Evolutionary conservation across 164 flowering plant genomes (phyloP), one percentile per base, ranked within the genome.

Genomic region (Chloranthus sessilifolius): DNA sequence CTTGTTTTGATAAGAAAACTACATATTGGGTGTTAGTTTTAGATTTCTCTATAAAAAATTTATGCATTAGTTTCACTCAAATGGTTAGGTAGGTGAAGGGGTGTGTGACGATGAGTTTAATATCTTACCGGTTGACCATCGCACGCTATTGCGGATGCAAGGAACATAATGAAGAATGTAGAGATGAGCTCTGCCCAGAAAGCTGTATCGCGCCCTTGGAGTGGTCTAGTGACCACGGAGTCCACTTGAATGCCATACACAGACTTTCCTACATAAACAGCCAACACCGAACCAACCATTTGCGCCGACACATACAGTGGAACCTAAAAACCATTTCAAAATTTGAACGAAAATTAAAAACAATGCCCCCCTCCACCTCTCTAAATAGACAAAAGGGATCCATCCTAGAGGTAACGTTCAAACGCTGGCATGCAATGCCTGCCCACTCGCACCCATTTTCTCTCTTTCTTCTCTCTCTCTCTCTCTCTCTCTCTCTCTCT

Each of bases 171-270:
- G 50, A 86, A 67, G 67, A 72, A 76, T 11, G 88, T 79, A 8
- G 82, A 80, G 5, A 83, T 65, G 54, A 89, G 56, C 78, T 89
- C 94, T 1, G 73, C 80, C 68, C 72, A 83, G 63, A 89, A 86
- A 24, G 97, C 97, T 3, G 73, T 53, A 30, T 22, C 36, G 39
- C 55, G 28, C 12, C 86, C 80, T 4, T 63, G 78, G 24, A 68
- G 37, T 4, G 97, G 92, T 15, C 39, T 37, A 2, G 97, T 86
- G 31, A 34, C 60, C 68, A 79, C 39, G 15, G 72, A 60, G n/a
- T 77, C 77, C 6, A 79, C 22, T 42, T 66, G 64, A n/a, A 82
- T 55, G 24, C 73, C 71, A 39, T 80, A 83, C 1, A 86, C 70
- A 9, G 43, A 30, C 33, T 27, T 60, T 27, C 88, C 92, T 9